Percentiles rank a stretch among this genome's conserved stretches.
phyloP scores from a whole-genome alignment of 192 early-diverging fungal genomes.

The Coemansia sp. region DNA sequence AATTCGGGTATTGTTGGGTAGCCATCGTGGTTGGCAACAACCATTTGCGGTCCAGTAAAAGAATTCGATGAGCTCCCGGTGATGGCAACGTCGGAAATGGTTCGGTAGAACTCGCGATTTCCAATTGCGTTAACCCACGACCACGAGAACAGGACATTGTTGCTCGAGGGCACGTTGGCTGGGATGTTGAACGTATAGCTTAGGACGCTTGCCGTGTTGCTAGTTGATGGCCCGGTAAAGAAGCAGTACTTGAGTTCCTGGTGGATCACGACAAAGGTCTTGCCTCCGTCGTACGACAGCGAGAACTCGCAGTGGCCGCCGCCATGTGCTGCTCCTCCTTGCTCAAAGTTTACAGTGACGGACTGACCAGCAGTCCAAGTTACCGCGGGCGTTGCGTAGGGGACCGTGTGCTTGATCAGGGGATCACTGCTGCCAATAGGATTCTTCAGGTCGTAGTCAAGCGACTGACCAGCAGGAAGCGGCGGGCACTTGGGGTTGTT shows the following conservation, averaged over 20 bases:
- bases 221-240: slow-evolving; percentile 13
- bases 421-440: slow-evolving; percentile 20
- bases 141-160: slow-evolving; percentile 58
- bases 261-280: slow-evolving; percentile 57
- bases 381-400: slow-evolving; percentile 29
- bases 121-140: slow-evolving; percentile 62
- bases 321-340: slow-evolving; percentile 28
- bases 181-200: slow-evolving; percentile 56
- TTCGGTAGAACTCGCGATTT: slow-evolving; percentile 52
- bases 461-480: slow-evolving; percentile 35
- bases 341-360: slow-evolving; percentile 31
- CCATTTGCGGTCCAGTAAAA: slow-evolving; percentile 31
- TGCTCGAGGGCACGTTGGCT: slow-evolving; percentile 43
- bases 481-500: slow-evolving; percentile 38
- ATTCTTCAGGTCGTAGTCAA: slow-evolving; percentile 41
- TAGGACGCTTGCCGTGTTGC: slow-evolving; percentile 11
- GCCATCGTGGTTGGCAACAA: slow-evolving; percentile 34
- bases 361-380: slow-evolving; percentile 37
- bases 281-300: slow-evolving; percentile 52
- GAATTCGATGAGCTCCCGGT: slow-evolving; percentile 18
- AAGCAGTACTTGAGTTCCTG: slow-evolving; percentile 36
- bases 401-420: slow-evolving; percentile 36
- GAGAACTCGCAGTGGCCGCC: slow-evolving; percentile 59
- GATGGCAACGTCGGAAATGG: slow-evolving; percentile 35
- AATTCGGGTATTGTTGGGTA: slow-evolving; percentile 55